These are phyloP conservation scores for Calamus simplicifolius DNA, from an alignment of 176 grass and related monocot genomes.

Conservation along the genomic window DNA sequence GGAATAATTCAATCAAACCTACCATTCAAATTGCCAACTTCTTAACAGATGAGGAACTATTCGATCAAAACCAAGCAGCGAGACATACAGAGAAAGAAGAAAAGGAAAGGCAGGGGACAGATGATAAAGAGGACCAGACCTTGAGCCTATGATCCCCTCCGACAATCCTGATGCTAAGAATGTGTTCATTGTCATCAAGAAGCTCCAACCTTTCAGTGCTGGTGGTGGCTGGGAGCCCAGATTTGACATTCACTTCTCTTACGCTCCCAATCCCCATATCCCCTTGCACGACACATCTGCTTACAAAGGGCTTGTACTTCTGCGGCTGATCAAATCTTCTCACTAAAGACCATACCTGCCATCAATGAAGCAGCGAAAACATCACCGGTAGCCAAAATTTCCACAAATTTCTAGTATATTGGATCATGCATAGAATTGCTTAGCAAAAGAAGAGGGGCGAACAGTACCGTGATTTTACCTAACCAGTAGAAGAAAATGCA, in stretches of 20 bases:
- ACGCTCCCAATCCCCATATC: slow-evolving; percentile 65
- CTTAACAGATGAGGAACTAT: too few species aligned
- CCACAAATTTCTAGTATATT: too few species aligned
- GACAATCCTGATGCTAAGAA: slow-evolving; percentile 71
- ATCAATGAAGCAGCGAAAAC: background rate
- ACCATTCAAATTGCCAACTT: too few species aligned
- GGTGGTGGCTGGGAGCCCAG: slow-evolving; percentile 74
- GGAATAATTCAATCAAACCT: too few species aligned
- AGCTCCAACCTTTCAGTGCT: slow-evolving; percentile 65
- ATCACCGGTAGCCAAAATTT: background rate
- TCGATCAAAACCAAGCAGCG: too few species aligned
- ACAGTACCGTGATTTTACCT: too few species aligned
- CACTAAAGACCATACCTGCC: slow-evolving; percentile 79
- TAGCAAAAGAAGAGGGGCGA: too few species aligned
- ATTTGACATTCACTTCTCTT: slow-evolving; percentile 73
- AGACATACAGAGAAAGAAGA: too few species aligned
- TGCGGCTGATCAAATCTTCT: slow-evolving; percentile 91
- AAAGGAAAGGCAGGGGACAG: too few species aligned
- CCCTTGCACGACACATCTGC: slow-evolving; percentile 62
- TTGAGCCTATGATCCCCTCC: slow-evolving; percentile 78
- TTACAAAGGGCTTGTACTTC: slow-evolving; percentile 83
- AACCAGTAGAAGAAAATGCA: too few species aligned
- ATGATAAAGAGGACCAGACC: slow-evolving; percentile 20
- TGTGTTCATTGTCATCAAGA: slow-evolving; percentile 70
- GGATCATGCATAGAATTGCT: too few species aligned